Percentiles rank a stretch among this genome's conserved stretches.
Conservation (phyloP, 83 land plant species). For the Picea abies region DNA sequence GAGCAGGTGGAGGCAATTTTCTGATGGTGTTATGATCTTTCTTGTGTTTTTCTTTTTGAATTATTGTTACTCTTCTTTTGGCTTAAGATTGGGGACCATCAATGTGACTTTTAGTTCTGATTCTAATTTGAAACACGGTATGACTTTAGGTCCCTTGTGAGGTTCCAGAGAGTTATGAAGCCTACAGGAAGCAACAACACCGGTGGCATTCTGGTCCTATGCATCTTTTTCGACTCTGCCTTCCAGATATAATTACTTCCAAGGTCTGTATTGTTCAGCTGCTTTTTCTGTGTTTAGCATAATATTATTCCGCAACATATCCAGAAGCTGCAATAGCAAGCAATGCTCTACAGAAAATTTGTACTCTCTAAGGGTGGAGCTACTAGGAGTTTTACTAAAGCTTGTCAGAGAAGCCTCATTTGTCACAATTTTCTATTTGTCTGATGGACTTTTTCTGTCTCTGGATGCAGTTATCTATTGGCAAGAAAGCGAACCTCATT, state of each 20-base stretch:
- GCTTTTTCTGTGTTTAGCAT: neutral
- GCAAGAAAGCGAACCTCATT: conserved; percentile 44
- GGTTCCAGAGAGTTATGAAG: conserved; percentile 57
- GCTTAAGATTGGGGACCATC: neutral
- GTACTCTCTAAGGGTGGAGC: neutral
- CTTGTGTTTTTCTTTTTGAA: neutral
- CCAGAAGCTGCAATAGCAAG: neutral
- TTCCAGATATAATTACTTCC: conserved; percentile 41
- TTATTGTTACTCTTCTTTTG: neutral
- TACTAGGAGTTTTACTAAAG: conserved; percentile 9
- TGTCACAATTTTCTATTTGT: neutral
- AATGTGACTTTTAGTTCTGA: neutral
- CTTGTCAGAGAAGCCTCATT: neutral
- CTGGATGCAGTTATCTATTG: conserved; percentile 26
- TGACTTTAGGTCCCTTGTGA: conserved; percentile 42
- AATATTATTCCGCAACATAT: neutral
- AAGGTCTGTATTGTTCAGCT: conserved; percentile 31
- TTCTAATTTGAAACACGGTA: neutral
- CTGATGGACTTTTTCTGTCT: conserved; percentile 5
- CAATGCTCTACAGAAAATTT: neutral
- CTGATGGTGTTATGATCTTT: neutral
- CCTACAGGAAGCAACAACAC: conserved; percentile 60
- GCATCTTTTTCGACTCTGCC: conserved; percentile 58
- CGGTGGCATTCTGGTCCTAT: conserved; percentile 71
- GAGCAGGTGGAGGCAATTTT: neutral